These are phyloP conservation scores for Tulasnella sp. DNA, from an alignment of 768 basidiomycete species.

Conservation along the genomic window DNA sequence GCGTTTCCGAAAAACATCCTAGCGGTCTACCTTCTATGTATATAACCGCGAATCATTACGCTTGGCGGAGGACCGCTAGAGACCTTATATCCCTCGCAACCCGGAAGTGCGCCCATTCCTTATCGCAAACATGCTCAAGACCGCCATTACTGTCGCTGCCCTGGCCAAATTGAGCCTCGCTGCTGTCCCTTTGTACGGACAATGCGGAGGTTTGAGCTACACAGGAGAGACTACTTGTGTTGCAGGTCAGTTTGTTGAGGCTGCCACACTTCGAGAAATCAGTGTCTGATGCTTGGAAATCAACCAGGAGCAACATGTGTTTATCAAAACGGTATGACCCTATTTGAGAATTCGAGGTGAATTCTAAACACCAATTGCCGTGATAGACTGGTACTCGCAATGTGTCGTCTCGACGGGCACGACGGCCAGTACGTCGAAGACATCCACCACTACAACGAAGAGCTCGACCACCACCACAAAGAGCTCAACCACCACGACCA, in stretches of 20 bases:
- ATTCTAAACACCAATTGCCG: background rate
- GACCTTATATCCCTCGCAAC: background rate
- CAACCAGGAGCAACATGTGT: background rate
- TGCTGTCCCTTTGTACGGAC: slow-evolving; percentile 11
- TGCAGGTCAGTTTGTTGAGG: background rate
- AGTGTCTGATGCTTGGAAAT: background rate
- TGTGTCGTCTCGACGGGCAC: slow-evolving; percentile 2
- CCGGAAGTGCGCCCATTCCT: background rate
- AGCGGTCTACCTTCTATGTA: background rate
- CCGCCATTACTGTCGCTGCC: slow-evolving; percentile 8
- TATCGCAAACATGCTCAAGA: slow-evolving; percentile 8
- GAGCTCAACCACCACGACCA: background rate
- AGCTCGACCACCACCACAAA: background rate
- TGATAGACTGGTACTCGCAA: slow-evolving; percentile 13
- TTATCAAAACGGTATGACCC: background rate
- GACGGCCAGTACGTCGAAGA: background rate
- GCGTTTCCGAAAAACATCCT: background rate
- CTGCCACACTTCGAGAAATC: background rate
- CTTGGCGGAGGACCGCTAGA: background rate
- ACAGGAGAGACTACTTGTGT: slow-evolving; percentile 6
- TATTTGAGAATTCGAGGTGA: background rate
- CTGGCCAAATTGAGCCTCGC: slow-evolving; percentile 1
- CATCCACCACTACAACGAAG: background rate
- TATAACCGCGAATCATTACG: background rate
- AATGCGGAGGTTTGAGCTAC: slow-evolving; percentile 14